phyloP scores from a whole-genome alignment of 2,329 filamentous ascomycete species.

The Alternaria longipes region DNA sequence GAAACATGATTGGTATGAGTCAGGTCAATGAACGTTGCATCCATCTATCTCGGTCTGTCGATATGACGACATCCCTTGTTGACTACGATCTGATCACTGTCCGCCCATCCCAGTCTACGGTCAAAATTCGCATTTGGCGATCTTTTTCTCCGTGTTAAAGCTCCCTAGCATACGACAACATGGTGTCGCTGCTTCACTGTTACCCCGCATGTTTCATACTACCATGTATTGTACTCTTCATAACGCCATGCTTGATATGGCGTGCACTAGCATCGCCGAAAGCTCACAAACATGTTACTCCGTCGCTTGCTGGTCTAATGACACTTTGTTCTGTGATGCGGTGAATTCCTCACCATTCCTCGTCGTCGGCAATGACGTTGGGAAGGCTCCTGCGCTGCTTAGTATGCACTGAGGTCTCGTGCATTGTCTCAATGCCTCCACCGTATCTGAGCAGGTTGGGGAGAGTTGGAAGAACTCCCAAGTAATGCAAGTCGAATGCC shows the following conservation, averaged over 20 bases:
- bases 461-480: not conserved
- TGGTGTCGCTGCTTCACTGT: not conserved
- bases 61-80: not conserved
- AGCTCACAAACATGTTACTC: not conserved
- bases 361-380: not conserved
- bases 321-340: not conserved
- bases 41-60: not conserved
- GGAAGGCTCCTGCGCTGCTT: not conserved
- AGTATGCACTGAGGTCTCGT: not conserved
- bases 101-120: not conserved
- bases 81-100: not conserved
- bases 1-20: not conserved
- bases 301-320: not conserved
- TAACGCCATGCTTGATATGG: not conserved
- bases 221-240: not conserved
- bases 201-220: not conserved
- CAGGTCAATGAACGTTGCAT: not conserved
- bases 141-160: not conserved
- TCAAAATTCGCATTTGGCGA: not conserved
- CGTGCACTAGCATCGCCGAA: not conserved
- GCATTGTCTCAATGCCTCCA: not conserved
- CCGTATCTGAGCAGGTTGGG: not conserved
- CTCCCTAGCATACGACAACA: not conserved
- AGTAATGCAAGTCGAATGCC: not conserved
- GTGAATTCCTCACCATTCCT: not conserved